Conservation (phyloP, 768 basidiomycete genomes). For the Rhizopogon vinicolor region DNA sequence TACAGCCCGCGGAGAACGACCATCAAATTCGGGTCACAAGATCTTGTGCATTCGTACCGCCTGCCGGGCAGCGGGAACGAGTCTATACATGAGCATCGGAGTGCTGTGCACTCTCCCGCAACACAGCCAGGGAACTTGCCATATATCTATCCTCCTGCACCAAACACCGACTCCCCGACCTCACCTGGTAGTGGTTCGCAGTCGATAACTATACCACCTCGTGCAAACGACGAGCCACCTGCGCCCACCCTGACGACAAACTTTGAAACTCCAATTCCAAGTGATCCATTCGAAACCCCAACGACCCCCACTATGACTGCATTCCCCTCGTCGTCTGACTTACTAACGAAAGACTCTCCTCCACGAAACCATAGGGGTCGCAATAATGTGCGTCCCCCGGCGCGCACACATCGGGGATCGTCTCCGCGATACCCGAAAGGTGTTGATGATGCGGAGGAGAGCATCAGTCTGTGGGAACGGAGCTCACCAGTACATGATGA, state of each 20-base stretch:
- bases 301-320: constrained; percentile 23
- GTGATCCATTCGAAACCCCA: constrained; percentile 26
- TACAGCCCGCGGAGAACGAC: constrained; percentile 40
- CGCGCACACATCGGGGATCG: constrained; percentile 35
- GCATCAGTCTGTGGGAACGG: constrained; percentile 46
- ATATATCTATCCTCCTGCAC: constrained; percentile 25
- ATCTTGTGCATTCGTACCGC: constrained; percentile 72
- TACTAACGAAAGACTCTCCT: constrained; percentile 2
- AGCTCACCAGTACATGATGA: constrained; percentile 13
- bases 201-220: constrained; percentile 18
- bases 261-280: constrained; percentile 2
- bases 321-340: constrained; percentile 19
- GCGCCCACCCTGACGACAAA: constrained; percentile 19
- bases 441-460: constrained; percentile 59
- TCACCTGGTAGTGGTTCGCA: constrained; percentile 5
- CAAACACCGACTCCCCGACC: constrained; percentile 18
- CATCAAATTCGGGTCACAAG: constrained; percentile 75
- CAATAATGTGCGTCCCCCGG: constrained; percentile 11
- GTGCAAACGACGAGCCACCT: constrained; percentile 24
- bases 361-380: constrained; percentile 1
- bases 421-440: constrained; percentile 42
- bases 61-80: constrained; percentile 46
- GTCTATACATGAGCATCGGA: constrained; percentile 46
- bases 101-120: constrained; percentile 21
- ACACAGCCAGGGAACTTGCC: constrained; percentile 4